phyloP scores from a whole-genome alignment of 1,139 yeast genomes.

The Lodderomyces margitis region DNA sequence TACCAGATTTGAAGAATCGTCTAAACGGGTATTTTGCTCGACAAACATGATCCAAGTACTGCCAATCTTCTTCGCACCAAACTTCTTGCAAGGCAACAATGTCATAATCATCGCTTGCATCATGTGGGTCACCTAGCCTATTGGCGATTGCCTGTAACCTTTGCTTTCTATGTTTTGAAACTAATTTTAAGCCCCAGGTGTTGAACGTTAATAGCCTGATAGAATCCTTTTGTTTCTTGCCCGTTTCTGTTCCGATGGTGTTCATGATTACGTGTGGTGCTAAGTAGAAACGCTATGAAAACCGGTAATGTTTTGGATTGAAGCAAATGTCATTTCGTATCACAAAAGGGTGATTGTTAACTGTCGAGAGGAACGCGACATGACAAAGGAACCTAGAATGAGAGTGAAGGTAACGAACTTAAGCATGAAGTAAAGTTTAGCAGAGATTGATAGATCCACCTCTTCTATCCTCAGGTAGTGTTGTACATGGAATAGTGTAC shows the following conservation, averaged over 20 bases:
- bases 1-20: slow-evolving; percentile 77
- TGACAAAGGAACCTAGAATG: too few relatives aligned
- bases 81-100: slow-evolving; percentile 88
- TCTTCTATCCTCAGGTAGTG: too few relatives aligned
- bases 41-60: slow-evolving; percentile 51
- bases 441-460: too few relatives aligned
- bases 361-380: too few relatives aligned
- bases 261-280: slow-evolving; percentile 3
- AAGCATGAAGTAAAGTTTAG: too few relatives aligned
- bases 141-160: slow-evolving; percentile 76
- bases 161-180: slow-evolving; percentile 64
- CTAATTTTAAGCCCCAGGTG: slow-evolving; percentile 87
- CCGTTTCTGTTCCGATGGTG: background rate
- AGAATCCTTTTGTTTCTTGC: slow-evolving; percentile 9
- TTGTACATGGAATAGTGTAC: too few relatives aligned
- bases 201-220: slow-evolving; percentile 63
- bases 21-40: slow-evolving; percentile 55
- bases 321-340: too few relatives aligned
- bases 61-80: slow-evolving; percentile 89
- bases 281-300: too few relatives aligned
- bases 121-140: slow-evolving; percentile 44
- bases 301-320: too few relatives aligned
- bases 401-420: too few relatives aligned
- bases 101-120: slow-evolving; percentile 57
- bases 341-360: too few relatives aligned